Conservation (phyloP, 202 grass and related monocot genomes). For the Panicum virgatum region DNA sequence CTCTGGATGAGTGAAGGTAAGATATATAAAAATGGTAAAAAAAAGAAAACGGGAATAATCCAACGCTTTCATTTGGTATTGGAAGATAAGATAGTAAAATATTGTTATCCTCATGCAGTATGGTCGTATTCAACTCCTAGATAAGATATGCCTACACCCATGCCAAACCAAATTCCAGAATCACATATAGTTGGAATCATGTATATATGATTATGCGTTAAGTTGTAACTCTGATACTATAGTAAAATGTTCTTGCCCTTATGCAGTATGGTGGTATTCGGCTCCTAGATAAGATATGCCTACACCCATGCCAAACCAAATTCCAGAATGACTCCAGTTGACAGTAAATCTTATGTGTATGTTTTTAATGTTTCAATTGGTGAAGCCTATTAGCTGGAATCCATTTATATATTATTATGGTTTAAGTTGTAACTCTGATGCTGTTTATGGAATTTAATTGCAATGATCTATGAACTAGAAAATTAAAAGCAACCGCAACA, state of each 20-base stretch:
- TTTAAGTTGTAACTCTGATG: not conserved
- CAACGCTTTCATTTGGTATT: not conserved
- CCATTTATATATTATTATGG: not conserved
- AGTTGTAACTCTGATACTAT: not conserved
- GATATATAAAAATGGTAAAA: not conserved
- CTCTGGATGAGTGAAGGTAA: not conserved
- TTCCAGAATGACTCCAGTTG: not conserved
- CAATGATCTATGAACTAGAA: conserved; percentile 1
- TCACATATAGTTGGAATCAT: not conserved
- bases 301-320: not conserved
- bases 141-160: not conserved
- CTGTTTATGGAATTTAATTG: not conserved
- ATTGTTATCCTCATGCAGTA: not conserved
- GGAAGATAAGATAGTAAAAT: not conserved
- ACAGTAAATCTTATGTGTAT: conserved; percentile 18
- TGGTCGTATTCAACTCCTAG: too few relatives aligned
- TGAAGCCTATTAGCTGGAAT: conserved; percentile 18
- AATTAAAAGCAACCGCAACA: not conserved
- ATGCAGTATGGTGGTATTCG: not conserved
- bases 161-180: not conserved
- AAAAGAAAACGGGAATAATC: conserved; percentile 1
- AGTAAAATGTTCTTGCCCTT: not conserved
- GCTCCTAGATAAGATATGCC: not conserved
- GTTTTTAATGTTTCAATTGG: not conserved
- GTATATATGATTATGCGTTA: too few relatives aligned